Percentiles rank a stretch among this genome's conserved stretches.
These are phyloP conservation scores for Delphinella strobiligena DNA, from an alignment of 2,329 filamentous ascomycete genomes.

Conservation along the genomic window DNA sequence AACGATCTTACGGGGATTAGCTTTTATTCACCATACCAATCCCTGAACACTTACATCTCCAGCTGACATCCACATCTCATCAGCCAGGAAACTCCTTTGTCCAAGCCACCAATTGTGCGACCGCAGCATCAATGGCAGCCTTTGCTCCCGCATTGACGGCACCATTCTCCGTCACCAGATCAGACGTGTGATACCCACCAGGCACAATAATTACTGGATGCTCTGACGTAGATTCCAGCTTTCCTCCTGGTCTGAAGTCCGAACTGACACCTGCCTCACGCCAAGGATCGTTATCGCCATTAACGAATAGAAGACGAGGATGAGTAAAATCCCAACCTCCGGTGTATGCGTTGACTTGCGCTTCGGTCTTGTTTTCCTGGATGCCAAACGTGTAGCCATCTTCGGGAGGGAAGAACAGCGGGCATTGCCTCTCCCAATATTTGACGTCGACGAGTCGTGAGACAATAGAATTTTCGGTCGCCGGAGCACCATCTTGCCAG, in stretches of 20 bases:
- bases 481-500: constrained; percentile 44
- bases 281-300: constrained; percentile 51
- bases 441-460: constrained; percentile 38
- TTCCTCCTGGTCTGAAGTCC: constrained; percentile 42
- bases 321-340: constrained; percentile 42
- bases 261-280: constrained; percentile 41
- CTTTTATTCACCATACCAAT: too few species aligned
- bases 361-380: constrained; percentile 35
- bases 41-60: too few species aligned
- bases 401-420: constrained; percentile 41
- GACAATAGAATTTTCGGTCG: constrained; percentile 33
- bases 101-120: constrained; percentile 42
- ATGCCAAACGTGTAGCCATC: constrained; percentile 39
- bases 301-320: constrained; percentile 45
- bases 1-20: too few species aligned
- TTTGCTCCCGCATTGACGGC: constrained; percentile 35
- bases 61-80: too few species aligned
- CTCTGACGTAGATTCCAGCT: constrained; percentile 33
- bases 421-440: constrained; percentile 47
- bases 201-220: constrained; percentile 43
- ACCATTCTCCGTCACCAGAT: constrained; percentile 37
- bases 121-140: constrained; percentile 37
- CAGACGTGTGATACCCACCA: constrained; percentile 44
- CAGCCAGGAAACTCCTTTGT: constrained; percentile 38
- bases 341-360: constrained; percentile 40